Evolutionary conservation across 495 filamentous ascomycete species (phyloP).

Genomic region (Aspergillus panamensis): DNA sequence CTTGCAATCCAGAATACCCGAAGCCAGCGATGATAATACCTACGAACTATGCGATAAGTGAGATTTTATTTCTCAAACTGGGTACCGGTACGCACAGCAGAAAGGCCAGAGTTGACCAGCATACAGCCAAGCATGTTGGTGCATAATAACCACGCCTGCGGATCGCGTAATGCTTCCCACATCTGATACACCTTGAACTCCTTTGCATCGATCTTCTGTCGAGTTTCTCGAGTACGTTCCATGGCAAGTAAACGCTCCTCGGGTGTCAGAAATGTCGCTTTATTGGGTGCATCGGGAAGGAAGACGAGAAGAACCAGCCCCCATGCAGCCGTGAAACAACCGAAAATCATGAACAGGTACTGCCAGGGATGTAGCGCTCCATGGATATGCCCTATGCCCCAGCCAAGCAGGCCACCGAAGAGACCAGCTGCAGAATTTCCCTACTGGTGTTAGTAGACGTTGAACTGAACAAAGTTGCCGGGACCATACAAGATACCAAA

Average conservation of each 20-base stretch:
- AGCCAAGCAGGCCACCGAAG: slow-evolving; percentile 4
- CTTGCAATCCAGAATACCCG: not conserved
- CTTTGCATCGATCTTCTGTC: not conserved
- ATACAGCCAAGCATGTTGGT: not conserved
- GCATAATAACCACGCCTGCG: slow-evolving; percentile 7
- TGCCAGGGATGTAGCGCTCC: not conserved
- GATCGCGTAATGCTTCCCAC: slow-evolving; percentile 7
- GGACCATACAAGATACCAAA: not conserved
- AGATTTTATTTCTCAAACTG: not conserved
- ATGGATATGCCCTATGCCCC: slow-evolving; percentile 1
- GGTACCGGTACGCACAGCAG: not conserved
- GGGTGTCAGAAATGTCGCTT: not conserved
- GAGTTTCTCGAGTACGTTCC: not conserved
- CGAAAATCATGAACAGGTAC: slow-evolving; percentile 1
- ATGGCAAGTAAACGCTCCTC: not conserved
- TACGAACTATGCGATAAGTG: not conserved
- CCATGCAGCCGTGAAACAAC: slow-evolving; percentile 1
- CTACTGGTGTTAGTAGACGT: not conserved
- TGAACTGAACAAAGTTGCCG: not conserved
- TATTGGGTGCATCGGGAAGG: not conserved
- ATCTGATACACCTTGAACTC: not conserved
- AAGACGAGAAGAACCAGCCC: not conserved
- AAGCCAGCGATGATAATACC: slow-evolving; percentile 6
- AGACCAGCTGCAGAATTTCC: slow-evolving; percentile 5
- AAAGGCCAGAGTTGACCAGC: not conserved